Evolutionary conservation across 495 filamentous ascomycete genomes (phyloP), one percentile per base, ranked within the genome.

Genomic region (Hypoxylon perforatum): DNA sequence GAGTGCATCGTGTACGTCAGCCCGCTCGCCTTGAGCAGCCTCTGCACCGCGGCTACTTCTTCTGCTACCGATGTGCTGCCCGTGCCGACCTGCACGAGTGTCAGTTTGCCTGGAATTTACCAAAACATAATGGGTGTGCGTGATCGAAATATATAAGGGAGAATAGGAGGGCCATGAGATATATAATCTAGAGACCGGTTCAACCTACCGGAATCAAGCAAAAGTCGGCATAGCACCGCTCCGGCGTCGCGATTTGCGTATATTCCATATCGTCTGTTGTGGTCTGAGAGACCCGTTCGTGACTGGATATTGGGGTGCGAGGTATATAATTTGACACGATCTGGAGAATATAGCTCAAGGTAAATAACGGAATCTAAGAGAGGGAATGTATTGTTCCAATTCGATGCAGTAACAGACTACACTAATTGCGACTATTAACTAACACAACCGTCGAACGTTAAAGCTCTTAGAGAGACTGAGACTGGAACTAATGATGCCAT

Each of bases 1-100:
- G 91, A 93, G 74, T 97, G 94, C 93, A 98, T 94, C 49, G 84
- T 86, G 72, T 93, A 94, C 45, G 84, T 88, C 65, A 98, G 70
- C 7, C 91, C 92, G 59, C 89, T 93, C 51, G 83, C 85, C 71
- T 89, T 86, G 67, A 99, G 84, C 15, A 99, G 81, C n/a, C 88
- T 84, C 75, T 98, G 94, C 42, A 99, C 93, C 39, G 90, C 87
- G 39, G 95, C 94, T 30, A 99, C 86, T 76, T 97, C 91, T 48
- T 88, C 82, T 1, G 92, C 92, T 18, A 99, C 94, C 8, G 92
- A 97, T 33, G 91, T 85, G 4, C 84, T 88, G 21, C 84, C 83
- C 0, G 93, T 97, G 64, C 95, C 95, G 61, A 97, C 85, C 91
- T 92, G 56, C 67, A 45, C 8, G 22, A 19, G 21, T 45, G 51